These are phyloP conservation scores for Phaeosphaeriaceae sp. DNA, from an alignment of 2,329 filamentous ascomycete genomes.

Conservation along the genomic window DNA sequence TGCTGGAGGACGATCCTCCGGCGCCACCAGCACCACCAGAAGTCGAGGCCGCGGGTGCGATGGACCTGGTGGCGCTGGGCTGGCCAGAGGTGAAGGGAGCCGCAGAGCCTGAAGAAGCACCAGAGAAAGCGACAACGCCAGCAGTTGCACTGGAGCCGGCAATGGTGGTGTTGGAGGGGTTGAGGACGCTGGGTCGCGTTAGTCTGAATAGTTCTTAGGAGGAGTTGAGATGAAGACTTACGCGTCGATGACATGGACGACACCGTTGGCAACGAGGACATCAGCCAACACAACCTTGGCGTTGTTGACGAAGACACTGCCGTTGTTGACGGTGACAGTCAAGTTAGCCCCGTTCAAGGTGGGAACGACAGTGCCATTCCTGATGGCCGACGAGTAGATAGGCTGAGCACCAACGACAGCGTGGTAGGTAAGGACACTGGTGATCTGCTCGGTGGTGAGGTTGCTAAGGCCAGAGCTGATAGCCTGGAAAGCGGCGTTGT, in stretches of 20 bases:
- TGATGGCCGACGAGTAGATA: conserved; percentile 58
- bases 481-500: conserved; percentile 64
- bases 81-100: conserved; percentile 65
- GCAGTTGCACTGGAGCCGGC: conserved; percentile 54
- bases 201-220: neutral
- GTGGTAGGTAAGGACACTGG: conserved; percentile 68
- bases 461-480: conserved; percentile 62
- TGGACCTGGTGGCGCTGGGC: conserved; percentile 52
- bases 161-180: conserved; percentile 56
- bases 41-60: conserved; percentile 44
- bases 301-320: conserved; percentile 53
- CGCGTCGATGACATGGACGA: conserved; percentile 62
- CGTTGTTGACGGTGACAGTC: conserved; percentile 49
- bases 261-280: conserved; percentile 54
- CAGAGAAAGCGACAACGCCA: conserved; percentile 61
- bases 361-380: conserved; percentile 48
- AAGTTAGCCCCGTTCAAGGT: conserved; percentile 48
- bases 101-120: conserved; percentile 56
- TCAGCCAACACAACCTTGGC: conserved; percentile 52
- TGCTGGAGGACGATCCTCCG: conserved; percentile 25
- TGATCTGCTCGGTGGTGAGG: conserved; percentile 57
- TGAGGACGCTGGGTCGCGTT: conserved; percentile 56
- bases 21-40: conserved; percentile 25
- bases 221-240: conserved; percentile 12
- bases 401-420: conserved; percentile 62